These are phyloP conservation scores for Ajuga reptans DNA, from an alignment of 305 asterid genomes.

Conservation along the genomic window DNA sequence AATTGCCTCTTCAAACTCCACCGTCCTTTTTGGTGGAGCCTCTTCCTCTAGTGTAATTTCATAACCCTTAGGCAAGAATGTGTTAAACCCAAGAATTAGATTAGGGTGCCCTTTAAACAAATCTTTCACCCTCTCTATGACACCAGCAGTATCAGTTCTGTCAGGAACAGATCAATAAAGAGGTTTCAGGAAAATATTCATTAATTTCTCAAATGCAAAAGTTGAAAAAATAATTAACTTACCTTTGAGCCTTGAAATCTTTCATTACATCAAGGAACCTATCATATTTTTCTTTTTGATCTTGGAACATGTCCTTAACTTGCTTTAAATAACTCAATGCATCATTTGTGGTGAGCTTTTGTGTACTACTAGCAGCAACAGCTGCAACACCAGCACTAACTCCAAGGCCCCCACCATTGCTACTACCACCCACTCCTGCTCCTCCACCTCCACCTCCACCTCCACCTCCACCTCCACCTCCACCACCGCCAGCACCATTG, in stretches of 20 bases:
- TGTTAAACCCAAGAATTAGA: slow-evolving; percentile 90
- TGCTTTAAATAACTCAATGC: slow-evolving; percentile 89
- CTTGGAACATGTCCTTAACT: slow-evolving; percentile 96
- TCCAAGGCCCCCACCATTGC: slow-evolving; percentile 37
- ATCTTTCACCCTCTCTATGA: slow-evolving; percentile 84
- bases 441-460: slow-evolving; percentile 19
- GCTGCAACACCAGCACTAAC: slow-evolving; percentile 36
- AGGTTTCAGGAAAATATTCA: slow-evolving; percentile 6
- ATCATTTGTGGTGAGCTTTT: slow-evolving; percentile 86
- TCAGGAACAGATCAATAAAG: slow-evolving; percentile 23
- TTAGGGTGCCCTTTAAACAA: slow-evolving; percentile 89
- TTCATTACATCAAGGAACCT: slow-evolving; percentile 97
- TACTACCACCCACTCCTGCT: slow-evolving; percentile 21
- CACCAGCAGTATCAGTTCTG: slow-evolving; percentile 92
- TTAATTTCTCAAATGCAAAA: slow-evolving; percentile 9
- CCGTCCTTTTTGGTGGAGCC: slow-evolving; percentile 83
- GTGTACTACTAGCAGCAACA: slow-evolving; percentile 53
- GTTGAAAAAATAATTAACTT: slow-evolving; percentile 18
- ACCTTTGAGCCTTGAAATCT: slow-evolving; percentile 98
- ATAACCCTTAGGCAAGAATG: slow-evolving; percentile 94
- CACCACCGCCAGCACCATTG: slow-evolving; percentile 16
- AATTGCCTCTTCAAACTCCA: slow-evolving; percentile 94
- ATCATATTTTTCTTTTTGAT: slow-evolving; percentile 89
- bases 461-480: slow-evolving; percentile 1
- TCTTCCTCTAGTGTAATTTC: slow-evolving; percentile 90